Evolutionary conservation across 78 protist genomes (phyloP).

Genomic region (Cavenderia fasciculata): DNA sequence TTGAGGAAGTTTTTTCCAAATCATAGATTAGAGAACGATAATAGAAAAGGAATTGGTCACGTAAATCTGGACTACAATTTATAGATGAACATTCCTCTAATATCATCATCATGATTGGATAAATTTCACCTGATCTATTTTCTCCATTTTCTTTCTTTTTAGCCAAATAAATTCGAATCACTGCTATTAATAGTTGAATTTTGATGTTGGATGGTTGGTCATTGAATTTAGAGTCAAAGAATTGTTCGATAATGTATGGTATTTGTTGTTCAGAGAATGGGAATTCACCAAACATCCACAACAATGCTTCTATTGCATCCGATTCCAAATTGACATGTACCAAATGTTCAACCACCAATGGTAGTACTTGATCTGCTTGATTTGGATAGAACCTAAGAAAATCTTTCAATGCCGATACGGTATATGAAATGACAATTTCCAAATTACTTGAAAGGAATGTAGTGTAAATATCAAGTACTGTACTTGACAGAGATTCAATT

Average conservation of each 20-base stretch:
- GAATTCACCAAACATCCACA: constrained; percentile 95
- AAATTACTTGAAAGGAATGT: too few species aligned
- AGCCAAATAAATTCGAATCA: too few species aligned
- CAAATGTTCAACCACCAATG: neutral
- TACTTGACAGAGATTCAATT: neutral
- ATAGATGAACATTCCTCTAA: constrained; percentile 4
- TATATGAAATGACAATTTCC: constrained; percentile 3
- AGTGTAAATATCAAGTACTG: too few species aligned
- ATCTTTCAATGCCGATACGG: constrained; percentile 21
- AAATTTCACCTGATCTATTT: constrained; percentile 89
- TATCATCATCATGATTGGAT: constrained; percentile 49
- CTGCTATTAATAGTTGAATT: constrained; percentile 79
- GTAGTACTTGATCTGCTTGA: neutral
- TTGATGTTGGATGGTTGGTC: constrained; percentile 69
- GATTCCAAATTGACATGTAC: neutral
- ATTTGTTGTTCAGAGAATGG: constrained; percentile 78
- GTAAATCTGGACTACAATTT: constrained; percentile 85
- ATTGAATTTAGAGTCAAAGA: constrained; percentile 35
- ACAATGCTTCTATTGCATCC: constrained; percentile 45
- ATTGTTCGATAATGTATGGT: constrained; percentile 91
- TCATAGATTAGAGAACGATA: constrained; percentile 80
- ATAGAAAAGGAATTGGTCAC: constrained; percentile 93
- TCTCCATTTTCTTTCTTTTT: too few species aligned
- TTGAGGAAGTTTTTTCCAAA: constrained; percentile 10
- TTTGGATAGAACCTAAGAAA: constrained; percentile 45